Evolutionary conservation across 441 rosid species (phyloP).

Genomic region (Eutrema salsugineum): DNA sequence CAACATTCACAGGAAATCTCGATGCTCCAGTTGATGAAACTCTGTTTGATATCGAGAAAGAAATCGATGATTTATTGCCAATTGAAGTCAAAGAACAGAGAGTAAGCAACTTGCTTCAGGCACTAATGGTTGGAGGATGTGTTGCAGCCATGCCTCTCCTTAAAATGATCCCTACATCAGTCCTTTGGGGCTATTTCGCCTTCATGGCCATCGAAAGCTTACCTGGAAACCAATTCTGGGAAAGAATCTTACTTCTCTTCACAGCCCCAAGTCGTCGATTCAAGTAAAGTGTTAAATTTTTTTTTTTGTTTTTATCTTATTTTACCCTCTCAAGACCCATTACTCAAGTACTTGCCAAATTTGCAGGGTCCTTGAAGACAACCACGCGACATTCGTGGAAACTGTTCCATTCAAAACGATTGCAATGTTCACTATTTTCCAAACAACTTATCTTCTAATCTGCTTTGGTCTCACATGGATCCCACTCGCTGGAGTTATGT

Average conservation of each 20-base stretch:
- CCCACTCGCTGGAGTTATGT: constrained; percentile 90
- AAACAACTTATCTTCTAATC: constrained; percentile 58
- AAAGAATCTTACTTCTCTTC: constrained; percentile 84
- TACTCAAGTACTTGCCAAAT: background rate
- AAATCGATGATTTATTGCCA: constrained; percentile 86
- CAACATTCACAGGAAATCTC: constrained; percentile 64
- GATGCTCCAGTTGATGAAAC: constrained; percentile 87
- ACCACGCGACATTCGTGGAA: constrained; percentile 86
- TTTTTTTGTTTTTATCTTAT: background rate
- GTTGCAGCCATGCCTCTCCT: constrained; percentile 94
- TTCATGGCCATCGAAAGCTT: constrained; percentile 97
- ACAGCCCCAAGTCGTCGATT: constrained; percentile 87
- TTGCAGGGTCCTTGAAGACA: constrained; percentile 87
- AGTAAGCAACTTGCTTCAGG: constrained; percentile 81
- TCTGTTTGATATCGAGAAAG: constrained; percentile 83
- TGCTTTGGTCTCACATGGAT: constrained; percentile 96
- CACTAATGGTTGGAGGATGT: constrained; percentile 84
- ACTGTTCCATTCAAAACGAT: constrained; percentile 90
- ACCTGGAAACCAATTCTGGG: constrained; percentile 96
- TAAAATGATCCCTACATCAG: constrained; percentile 89
- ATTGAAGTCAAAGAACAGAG: constrained; percentile 92
- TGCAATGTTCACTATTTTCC: constrained; percentile 70
- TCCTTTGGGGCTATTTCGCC: constrained; percentile 95
- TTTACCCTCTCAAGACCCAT: background rate
- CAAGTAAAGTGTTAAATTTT: constrained; percentile 57